These are phyloP conservation scores for Trichoderma afroharzianum DNA, from an alignment of 2,329 filamentous ascomycete genomes.

Conservation along the genomic window DNA sequence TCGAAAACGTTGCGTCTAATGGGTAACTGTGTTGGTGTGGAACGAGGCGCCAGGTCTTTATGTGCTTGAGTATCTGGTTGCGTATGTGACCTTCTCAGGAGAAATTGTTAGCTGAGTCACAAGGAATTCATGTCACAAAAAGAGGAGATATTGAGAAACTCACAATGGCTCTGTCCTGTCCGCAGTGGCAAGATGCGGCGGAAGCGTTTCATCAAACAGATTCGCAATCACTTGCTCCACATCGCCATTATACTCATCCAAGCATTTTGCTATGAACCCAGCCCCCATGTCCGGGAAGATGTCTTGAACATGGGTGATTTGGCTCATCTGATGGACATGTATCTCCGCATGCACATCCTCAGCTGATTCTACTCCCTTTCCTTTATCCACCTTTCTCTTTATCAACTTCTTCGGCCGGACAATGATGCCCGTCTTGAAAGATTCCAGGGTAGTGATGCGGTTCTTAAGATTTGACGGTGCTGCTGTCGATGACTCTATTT, in stretches of 20 bases:
- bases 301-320: constrained; percentile 88
- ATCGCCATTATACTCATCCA: constrained; percentile 75
- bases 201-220: constrained; percentile 73
- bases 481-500: constrained; percentile 46
- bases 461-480: constrained; percentile 55
- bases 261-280: constrained; percentile 72
- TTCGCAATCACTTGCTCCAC: constrained; percentile 77
- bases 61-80: constrained; percentile 22
- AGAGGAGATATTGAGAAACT: constrained; percentile 17
- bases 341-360: constrained; percentile 46
- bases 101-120: constrained; percentile 20
- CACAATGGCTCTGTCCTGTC: constrained; percentile 64
- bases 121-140: not conserved
- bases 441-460: constrained; percentile 57
- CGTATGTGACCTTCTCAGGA: constrained; percentile 27
- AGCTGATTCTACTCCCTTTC: constrained; percentile 50
- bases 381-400: constrained; percentile 60
- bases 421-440: constrained; percentile 56
- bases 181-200: constrained; percentile 59
- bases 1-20: constrained; percentile 73
- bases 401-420: constrained; percentile 48
- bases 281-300: constrained; percentile 85
- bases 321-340: constrained; percentile 77
- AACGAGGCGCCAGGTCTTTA: constrained; percentile 50
- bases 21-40: constrained; percentile 56